Evolutionary conservation across 2,329 filamentous ascomycete genomes (phyloP).

Genomic region (Pochonia chlamydosporia): DNA sequence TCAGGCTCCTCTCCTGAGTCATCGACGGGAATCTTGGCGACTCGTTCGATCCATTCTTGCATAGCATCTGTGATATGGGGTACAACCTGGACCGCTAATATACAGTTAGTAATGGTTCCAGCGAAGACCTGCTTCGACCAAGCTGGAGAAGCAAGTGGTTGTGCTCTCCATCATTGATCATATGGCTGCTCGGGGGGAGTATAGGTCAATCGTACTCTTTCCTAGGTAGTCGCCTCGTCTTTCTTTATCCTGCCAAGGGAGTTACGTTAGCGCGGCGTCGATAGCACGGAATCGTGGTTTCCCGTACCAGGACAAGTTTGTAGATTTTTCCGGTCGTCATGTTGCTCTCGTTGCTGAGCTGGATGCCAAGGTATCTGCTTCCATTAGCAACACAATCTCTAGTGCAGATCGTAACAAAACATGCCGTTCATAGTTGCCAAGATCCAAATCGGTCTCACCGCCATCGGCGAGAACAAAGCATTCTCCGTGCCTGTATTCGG

Average conservation of each 20-base stretch:
- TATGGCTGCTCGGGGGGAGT: no score
- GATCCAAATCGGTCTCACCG: constrained; percentile 52
- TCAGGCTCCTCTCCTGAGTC: constrained; percentile 78
- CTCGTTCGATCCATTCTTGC: constrained; percentile 85
- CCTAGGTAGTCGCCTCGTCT: constrained; percentile 72
- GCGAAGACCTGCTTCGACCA: no score
- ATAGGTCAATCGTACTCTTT: constrained; percentile 52
- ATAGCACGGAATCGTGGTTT: neutral
- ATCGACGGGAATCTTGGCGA: constrained; percentile 80
- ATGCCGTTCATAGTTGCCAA: constrained; percentile 51
- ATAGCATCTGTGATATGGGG: constrained; percentile 90
- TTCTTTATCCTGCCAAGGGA: constrained; percentile 45
- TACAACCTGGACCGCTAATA: constrained; percentile 69
- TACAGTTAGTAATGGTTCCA: neutral
- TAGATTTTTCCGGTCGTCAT: constrained; percentile 98
- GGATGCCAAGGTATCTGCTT: constrained; percentile 66
- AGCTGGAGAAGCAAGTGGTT: no score
- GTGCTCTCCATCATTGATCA: neutral
- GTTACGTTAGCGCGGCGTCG: neutral
- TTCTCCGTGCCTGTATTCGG: constrained; percentile 68
- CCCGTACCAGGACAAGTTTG: constrained; percentile 62
- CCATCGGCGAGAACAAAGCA: constrained; percentile 83
- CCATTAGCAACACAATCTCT: neutral
- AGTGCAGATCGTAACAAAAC: neutral
- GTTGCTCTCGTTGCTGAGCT: constrained; percentile 81